Conservation (phyloP, 257 asterid species). For the Orobanche coerulescens region DNA sequence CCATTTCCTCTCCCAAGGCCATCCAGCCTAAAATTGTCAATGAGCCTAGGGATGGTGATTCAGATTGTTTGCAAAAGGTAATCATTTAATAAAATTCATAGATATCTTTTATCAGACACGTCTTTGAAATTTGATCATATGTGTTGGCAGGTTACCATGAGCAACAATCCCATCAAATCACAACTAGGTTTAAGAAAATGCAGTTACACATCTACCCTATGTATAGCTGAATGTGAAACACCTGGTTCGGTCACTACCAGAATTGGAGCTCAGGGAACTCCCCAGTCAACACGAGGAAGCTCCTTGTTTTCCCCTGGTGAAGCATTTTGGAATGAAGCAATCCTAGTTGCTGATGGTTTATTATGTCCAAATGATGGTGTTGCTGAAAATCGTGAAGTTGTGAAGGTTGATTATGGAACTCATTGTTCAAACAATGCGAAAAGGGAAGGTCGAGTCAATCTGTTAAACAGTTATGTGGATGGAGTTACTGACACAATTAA, state of each 20-base stretch:
- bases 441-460: slow-evolving; percentile 28
- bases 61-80: slow-evolving; percentile 44
- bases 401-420: slow-evolving; percentile 31
- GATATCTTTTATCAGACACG: neutral
- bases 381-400: slow-evolving; percentile 27
- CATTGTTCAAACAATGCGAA: slow-evolving; percentile 34
- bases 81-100: slow-evolving; percentile 13
- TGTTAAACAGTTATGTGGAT: slow-evolving; percentile 20
- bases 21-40: slow-evolving; percentile 12
- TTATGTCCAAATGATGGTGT: slow-evolving; percentile 38
- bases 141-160: slow-evolving; percentile 39
- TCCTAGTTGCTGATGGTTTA: slow-evolving; percentile 81
- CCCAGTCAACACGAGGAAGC: slow-evolving; percentile 62
- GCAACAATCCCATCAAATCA: slow-evolving; percentile 31
- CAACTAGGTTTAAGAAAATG: slow-evolving; percentile 73
- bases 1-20: slow-evolving; percentile 29
- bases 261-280: slow-evolving; percentile 47
- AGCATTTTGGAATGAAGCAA: slow-evolving; percentile 94
- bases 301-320: slow-evolving; percentile 93
- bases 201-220: slow-evolving; percentile 27
- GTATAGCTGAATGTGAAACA: slow-evolving; percentile 42
- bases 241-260: slow-evolving; percentile 38
- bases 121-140: slow-evolving; percentile 18
- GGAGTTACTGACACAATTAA: slow-evolving; percentile 23
- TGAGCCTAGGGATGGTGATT: slow-evolving; percentile 23